phyloP scores from a whole-genome alignment of 164 flowering plant species.

The Aristolochia californica region DNA sequence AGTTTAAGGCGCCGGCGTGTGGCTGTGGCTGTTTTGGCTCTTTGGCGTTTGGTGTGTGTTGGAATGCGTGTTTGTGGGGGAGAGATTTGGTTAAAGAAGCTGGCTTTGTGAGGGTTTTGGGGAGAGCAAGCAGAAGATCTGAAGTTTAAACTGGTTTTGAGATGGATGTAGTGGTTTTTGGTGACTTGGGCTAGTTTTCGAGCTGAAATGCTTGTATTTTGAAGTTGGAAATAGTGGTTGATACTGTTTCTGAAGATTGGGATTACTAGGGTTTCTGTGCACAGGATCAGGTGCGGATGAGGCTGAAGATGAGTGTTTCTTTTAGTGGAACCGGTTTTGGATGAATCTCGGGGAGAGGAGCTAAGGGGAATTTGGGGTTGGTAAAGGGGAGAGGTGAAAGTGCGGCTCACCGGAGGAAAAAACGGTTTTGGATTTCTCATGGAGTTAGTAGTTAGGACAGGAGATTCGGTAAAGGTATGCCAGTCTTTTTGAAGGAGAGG shows the following conservation, averaged over 20 bases:
- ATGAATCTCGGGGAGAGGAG: constrained; percentile 1
- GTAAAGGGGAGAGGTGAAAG: constrained; percentile 7
- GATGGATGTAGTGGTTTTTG: background rate
- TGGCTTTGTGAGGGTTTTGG: background rate
- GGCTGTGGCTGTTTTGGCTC: background rate
- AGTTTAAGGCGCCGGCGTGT: background rate
- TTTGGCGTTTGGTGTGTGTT: no score
- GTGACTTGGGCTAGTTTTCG: background rate
- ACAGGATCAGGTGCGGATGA: constrained; percentile 6
- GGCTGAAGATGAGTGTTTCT: constrained; percentile 5
- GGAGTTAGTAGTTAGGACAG: background rate
- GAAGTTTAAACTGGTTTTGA: background rate
- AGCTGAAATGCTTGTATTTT: background rate
- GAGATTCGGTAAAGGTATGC: constrained; percentile 1
- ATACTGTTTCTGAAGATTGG: background rate
- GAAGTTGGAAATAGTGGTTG: background rate
- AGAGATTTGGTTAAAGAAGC: background rate
- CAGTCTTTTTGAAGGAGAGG: background rate
- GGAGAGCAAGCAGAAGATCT: background rate
- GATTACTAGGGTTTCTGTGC: background rate
- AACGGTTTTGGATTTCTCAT: no score
- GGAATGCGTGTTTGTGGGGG: no score
- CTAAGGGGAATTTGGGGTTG: background rate
- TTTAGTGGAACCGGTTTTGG: constrained; percentile 10
- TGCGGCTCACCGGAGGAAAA: background rate